Conservation (phyloP, 768 basidiomycete species). For the Clathrus columnatus region DNA sequence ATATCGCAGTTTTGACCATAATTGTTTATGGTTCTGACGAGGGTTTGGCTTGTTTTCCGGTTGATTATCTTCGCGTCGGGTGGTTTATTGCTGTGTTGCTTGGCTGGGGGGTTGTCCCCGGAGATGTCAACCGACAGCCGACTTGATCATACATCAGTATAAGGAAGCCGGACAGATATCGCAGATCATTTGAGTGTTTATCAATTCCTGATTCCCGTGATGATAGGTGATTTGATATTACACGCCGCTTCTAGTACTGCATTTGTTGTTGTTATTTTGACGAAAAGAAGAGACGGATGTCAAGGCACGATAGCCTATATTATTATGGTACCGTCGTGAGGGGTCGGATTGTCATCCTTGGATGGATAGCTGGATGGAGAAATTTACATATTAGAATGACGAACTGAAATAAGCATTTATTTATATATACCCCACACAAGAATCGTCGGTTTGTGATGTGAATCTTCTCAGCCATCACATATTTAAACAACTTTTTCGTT, state of each 20-base stretch:
- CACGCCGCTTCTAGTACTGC: constrained; percentile 93
- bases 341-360: too few relatives aligned
- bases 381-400: constrained; percentile 67
- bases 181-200: too few relatives aligned
- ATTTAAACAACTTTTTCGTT: constrained; percentile 91
- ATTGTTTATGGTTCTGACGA: too few relatives aligned
- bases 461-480: constrained; percentile 83
- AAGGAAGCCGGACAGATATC: too few relatives aligned
- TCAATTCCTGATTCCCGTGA: too few relatives aligned
- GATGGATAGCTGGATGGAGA: neutral
- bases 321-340: neutral
- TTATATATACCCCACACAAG: constrained; percentile 34
- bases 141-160: too few relatives aligned
- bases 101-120: too few relatives aligned
- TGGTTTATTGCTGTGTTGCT: too few relatives aligned
- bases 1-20: too few relatives aligned
- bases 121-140: too few relatives aligned
- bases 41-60: too few relatives aligned
- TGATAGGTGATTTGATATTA: constrained; percentile 95
- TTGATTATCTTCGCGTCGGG: too few relatives aligned
- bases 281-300: constrained; percentile 9
- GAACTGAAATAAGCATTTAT: constrained; percentile 42
- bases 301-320: constrained; percentile 68
- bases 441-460: constrained; percentile 20
- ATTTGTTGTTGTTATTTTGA: constrained; percentile 56